phyloP scores from a whole-genome alignment of 768 basidiomycete species.

The Amanita fuliginea region DNA sequence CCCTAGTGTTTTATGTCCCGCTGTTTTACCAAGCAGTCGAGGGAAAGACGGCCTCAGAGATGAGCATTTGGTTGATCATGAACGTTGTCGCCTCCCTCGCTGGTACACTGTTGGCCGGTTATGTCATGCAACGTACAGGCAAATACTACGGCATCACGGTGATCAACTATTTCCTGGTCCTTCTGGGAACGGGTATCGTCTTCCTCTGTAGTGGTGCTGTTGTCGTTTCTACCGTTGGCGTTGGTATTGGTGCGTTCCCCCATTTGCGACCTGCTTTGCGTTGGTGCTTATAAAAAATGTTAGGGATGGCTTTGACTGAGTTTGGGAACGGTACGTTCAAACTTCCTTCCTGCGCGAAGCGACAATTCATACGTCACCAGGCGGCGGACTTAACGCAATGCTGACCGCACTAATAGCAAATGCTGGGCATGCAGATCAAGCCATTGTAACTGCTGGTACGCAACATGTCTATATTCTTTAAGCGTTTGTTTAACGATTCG shows the following conservation, averaged over 20 bases:
- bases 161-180: constrained; percentile 23
- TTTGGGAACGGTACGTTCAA: constrained; percentile 28
- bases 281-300: neutral
- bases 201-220: constrained; percentile 29
- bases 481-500: neutral
- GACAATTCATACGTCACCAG: constrained; percentile 15
- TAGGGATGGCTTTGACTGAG: constrained; percentile 24
- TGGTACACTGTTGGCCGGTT: constrained; percentile 40
- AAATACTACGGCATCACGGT: constrained; percentile 44
- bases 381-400: constrained; percentile 41
- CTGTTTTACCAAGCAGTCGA: constrained; percentile 51
- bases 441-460: constrained; percentile 52
- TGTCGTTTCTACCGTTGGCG: constrained; percentile 22
- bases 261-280: neutral
- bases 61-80: constrained; percentile 42
- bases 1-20: constrained; percentile 40
- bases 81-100: constrained; percentile 31
- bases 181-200: constrained; percentile 26
- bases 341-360: neutral
- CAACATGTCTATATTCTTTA: neutral
- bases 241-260: constrained; percentile 28
- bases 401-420: constrained; percentile 54
- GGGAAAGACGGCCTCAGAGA: constrained; percentile 32
- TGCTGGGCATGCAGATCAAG: constrained; percentile 49
- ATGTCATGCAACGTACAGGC: constrained; percentile 48